Base-by-base conservation (phyloP, 75 land plant genomes). In the Ceratopteris richardii region DNA sequence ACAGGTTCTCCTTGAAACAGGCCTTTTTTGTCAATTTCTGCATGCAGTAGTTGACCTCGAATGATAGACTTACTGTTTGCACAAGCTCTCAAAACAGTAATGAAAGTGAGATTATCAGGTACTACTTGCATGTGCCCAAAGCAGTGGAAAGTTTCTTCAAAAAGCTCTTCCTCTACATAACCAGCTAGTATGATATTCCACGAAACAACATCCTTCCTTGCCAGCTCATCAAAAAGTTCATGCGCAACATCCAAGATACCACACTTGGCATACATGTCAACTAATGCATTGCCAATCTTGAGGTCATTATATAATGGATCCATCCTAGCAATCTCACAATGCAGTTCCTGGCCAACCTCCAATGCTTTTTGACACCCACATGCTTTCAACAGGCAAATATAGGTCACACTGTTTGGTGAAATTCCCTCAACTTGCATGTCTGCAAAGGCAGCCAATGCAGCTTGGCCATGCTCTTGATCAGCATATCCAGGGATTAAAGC, bases 331-430 rank as follows among this genome's bases (percentile, higher is more conserved):
- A 46, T 73, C 12, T 30, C 48, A 2, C 60, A 54, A 53, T 76
- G 79, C 0, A 70, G 20, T 42, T 76, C 69, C 23, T 20, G 28
- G 1, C 79, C 79, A 12, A 39, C 18, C 7, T 24, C 11, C 14
- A 75, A 12, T 10, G 70, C 64, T 1, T 18, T 22, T 24, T 51
- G 50, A 0, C 68, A 31, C 13, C 66, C 73, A 66, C 86, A 78
- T 14, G 77, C 82, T 64, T 83, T 83, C 61, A 76, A 47, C 9
- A 63, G 31, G 58, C 66, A 82, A 23, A 68, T 65, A 33, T 70
- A 68, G 1, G 85, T 75, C 46, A 66, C 26, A 42, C 74, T 33
- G 44, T 77, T 50, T 0, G 48, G 54, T 14, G 16, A 1, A 1
- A 54, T 1, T 9, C 72, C 77, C 13, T 37, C 71, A 12, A 16